Conservation (phyloP, 2,329 filamentous ascomycete species). For the Aspergillus sp. region DNA sequence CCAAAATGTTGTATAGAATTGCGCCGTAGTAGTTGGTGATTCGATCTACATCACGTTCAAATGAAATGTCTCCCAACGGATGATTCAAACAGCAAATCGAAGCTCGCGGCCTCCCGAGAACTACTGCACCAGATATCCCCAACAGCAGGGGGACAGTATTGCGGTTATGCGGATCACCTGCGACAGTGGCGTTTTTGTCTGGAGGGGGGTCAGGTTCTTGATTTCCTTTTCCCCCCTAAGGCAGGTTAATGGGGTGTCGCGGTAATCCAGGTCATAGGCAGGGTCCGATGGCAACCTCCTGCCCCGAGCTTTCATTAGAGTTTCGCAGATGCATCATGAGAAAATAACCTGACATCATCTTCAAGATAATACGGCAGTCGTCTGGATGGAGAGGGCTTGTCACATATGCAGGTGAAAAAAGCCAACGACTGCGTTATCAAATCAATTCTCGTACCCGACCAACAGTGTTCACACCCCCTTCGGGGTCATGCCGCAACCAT, state of each 20-base stretch:
- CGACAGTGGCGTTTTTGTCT: conserved; percentile 14
- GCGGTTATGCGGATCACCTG: conserved; percentile 30
- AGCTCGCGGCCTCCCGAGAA: conserved; percentile 12
- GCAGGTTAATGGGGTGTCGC: conserved; percentile 9
- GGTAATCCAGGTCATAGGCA: conserved; percentile 16
- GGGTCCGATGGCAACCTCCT: conserved; percentile 14
- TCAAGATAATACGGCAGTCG: conserved; percentile 17
- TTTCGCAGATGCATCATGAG: conserved; percentile 20
- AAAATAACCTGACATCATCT: conserved; percentile 24
- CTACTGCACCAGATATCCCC: conserved; percentile 19
- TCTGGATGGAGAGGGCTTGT: conserved; percentile 12
- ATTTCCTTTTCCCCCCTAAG: conserved; percentile 11
- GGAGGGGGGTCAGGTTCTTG: conserved; percentile 13
- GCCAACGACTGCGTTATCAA: conserved; percentile 21
- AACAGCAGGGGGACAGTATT: conserved; percentile 25
- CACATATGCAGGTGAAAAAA: conserved; percentile 18
- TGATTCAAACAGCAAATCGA: conserved; percentile 12
- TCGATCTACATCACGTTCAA: conserved; percentile 21
- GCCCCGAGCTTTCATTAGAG: conserved; percentile 20
- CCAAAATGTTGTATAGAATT: conserved; percentile 9
- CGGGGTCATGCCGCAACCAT: conserved; percentile 22
- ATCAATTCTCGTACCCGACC: conserved; percentile 19
- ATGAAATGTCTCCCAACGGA: conserved; percentile 18
- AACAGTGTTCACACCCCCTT: conserved; percentile 18
- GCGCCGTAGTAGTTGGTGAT: conserved; percentile 22